Conservation (phyloP, 805 yeast genomes). For the Kregervanrija delftensis region DNA sequence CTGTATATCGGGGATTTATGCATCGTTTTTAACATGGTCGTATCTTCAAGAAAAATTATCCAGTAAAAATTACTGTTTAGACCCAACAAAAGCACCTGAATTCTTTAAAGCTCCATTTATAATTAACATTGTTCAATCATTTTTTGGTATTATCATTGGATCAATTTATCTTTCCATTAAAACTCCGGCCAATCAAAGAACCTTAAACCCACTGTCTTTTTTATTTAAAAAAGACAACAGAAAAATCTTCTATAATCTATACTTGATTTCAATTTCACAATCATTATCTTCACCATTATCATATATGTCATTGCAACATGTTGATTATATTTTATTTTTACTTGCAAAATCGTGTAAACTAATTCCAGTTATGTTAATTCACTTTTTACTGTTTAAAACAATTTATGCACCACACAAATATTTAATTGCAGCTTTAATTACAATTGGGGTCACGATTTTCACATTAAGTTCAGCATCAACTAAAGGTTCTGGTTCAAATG, state of each 20-base stretch:
- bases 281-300: slow-evolving; percentile 81
- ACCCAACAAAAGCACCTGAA: slow-evolving; percentile 5
- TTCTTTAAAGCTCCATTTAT: slow-evolving; percentile 69
- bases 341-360: slow-evolving; percentile 91
- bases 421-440: slow-evolving; percentile 69
- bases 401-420: slow-evolving; percentile 72
- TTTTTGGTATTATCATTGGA: slow-evolving; percentile 68
- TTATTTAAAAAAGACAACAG: slow-evolving; percentile 27
- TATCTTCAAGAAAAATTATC: slow-evolving; percentile 84
- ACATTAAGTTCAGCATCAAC: slow-evolving; percentile 40
- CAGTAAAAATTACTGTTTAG: slow-evolving; percentile 60
- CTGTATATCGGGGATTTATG: slow-evolving; percentile 64
- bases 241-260: slow-evolving; percentile 30
- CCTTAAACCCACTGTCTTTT: slow-evolving; percentile 27
- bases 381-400: slow-evolving; percentile 60
- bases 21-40: slow-evolving; percentile 87
- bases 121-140: slow-evolving; percentile 69
- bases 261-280: slow-evolving; percentile 63
- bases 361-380: slow-evolving; percentile 90
- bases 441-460: slow-evolving; percentile 76
- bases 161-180: slow-evolving; percentile 42
- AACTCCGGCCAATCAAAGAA: slow-evolving; percentile 10
- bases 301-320: slow-evolving; percentile 68
- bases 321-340: slow-evolving; percentile 77
- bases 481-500: slow-evolving; percentile 24